These are phyloP conservation scores for Firmiana major DNA, from an alignment of 345 rosid genomes.

Conservation along the genomic window DNA sequence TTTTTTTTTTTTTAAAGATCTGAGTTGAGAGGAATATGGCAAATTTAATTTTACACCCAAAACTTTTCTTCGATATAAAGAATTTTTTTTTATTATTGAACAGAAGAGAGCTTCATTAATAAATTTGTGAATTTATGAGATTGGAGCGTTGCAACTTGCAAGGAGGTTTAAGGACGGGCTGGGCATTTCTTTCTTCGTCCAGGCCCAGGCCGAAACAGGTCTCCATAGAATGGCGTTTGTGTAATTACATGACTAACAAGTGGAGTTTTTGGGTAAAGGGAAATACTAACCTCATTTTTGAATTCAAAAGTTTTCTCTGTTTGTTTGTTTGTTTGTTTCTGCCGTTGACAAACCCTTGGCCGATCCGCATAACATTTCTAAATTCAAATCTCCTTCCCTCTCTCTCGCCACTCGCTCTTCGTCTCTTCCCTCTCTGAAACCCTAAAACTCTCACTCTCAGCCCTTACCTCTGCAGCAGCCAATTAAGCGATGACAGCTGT, in stretches of 20 bases:
- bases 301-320: no score
- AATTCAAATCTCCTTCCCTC: slow-evolving; percentile 19
- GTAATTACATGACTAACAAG: background rate
- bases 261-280: background rate
- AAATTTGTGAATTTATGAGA: background rate
- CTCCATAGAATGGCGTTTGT: background rate
- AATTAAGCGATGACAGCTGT: slow-evolving; percentile 43
- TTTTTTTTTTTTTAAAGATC: no score
- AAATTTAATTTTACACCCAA: background rate
- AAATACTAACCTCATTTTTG: background rate
- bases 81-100: background rate
- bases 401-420: background rate
- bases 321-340: background rate
- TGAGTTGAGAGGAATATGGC: background rate
- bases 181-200: background rate
- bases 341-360: background rate
- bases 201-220: background rate
- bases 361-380: background rate
- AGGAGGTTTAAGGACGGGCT: background rate
- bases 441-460: slow-evolving; percentile 10
- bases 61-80: background rate
- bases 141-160: background rate
- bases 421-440: background rate
- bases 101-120: background rate
- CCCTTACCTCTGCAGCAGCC: background rate